Base-by-base conservation (phyloP, 2,329 filamentous ascomycete genomes). In the Trichoderma hamatum region DNA sequence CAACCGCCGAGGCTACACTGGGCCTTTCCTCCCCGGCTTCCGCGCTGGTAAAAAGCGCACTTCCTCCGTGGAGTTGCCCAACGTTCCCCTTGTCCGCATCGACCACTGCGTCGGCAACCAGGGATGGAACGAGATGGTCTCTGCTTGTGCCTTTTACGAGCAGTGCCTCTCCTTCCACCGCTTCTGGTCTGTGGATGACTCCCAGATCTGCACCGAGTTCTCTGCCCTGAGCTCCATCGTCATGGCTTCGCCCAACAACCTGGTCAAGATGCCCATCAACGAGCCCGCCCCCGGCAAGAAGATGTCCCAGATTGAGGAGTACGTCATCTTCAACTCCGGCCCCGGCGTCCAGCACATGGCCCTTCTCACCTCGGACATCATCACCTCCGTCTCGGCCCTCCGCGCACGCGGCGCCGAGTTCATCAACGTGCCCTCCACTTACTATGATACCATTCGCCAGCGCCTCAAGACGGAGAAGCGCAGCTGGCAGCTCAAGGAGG, bases 41-140 rank as follows among this genome's bases (percentile, higher is more conserved):
- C 88, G 89, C 55, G 79, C 86, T 7, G 86, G 85, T 51, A 81
- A 78, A 56, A 77, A 77, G 65, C 73, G 78, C 69, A 78, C 80
- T 2, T 76, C 79, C 30, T 79, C 76, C 24, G 73, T 82, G 13
- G 56, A 78, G 32, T 82, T 93, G 26, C 93, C 94, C 0, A 75
- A 82, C 0, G 87, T 97, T 16, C 79, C 83, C 11, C 86, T 97
- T 67, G 86, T 87, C 71, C 89, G 89, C 73, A 94, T 98, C 81
- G 95, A 98, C 82, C 95, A 98, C 85, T 97, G 95, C 80, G 95
- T 98, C 74, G 95, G 95, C 73, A 97, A 98, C 84, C 94, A 97
- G 84, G 91, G 93, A 80, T 97, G 95, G 95, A 86, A 94, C 80
- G 90, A 94, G 80, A 97, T 98, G 88, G 83, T 84, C 70, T 84